Percentiles rank a stretch among this genome's conserved stretches.
phyloP scores from a whole-genome alignment of 2,329 filamentous ascomycete genomes.

The Gaeumannomyces tritici region DNA sequence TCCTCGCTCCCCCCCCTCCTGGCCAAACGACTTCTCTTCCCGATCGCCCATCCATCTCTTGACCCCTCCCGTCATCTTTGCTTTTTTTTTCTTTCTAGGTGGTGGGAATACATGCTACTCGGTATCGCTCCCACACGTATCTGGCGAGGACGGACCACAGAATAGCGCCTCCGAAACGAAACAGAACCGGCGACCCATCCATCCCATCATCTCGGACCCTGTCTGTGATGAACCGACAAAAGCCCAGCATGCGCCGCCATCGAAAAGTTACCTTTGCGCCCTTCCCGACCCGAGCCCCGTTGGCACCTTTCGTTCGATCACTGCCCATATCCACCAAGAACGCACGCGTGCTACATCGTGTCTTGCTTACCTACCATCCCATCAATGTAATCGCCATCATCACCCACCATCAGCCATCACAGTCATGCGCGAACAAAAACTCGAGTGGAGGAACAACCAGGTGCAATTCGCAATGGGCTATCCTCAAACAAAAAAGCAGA shows the following conservation, averaged over 20 bases:
- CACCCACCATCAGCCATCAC: too few relatives aligned
- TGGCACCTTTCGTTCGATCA: background rate
- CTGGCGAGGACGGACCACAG: too few relatives aligned
- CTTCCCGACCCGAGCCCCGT: background rate
- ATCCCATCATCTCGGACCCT: background rate
- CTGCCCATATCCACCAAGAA: background rate
- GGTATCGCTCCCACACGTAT: background rate
- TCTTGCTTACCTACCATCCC: too few relatives aligned
- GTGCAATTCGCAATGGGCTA: background rate
- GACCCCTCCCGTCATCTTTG: background rate
- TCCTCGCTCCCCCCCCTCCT: too few relatives aligned
- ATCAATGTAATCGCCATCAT: background rate
- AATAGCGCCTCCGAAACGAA: background rate
- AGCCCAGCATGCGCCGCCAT: background rate
- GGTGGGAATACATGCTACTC: too few relatives aligned
- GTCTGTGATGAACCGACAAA: background rate
- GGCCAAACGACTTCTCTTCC: background rate
- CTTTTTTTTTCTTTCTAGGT: too few relatives aligned
- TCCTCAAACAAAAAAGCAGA: too few relatives aligned
- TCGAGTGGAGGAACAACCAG: too few relatives aligned
- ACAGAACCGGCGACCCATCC: background rate
- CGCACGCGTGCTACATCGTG: background rate
- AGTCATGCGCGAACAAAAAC: too few relatives aligned
- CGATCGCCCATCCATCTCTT: too few relatives aligned
- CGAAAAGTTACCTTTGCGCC: too few relatives aligned